Base-by-base conservation (phyloP, 306 rosid species). In the Pterocarpus santalinus region DNA sequence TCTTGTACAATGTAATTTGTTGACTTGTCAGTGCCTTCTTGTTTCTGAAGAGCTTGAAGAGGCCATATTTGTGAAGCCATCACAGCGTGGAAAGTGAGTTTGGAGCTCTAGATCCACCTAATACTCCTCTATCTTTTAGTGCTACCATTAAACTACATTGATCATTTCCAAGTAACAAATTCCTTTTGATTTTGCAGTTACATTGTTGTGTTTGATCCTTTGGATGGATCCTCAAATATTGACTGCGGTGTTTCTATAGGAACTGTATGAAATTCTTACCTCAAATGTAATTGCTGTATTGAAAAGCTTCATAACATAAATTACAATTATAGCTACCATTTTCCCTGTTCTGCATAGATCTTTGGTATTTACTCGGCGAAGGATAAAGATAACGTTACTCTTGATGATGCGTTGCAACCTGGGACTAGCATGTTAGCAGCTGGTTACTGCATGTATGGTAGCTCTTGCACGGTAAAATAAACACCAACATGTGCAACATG, bases 391-490 rank as follows among this genome's bases (percentile, higher is more conserved):
- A 85, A 90, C 36, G 92, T 94, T 49, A 64, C 77, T 56, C 55
- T 91, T 57, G 89, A 87, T 66, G 94, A 90, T 56, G 94, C 90
- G 41, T 70, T 95, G 89, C 98, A 90, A 89, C 90, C 98, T 28
- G 99, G 99, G 55, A 93, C 67, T 81, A 85, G 66, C 32, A 73
- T 91, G 89, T 2, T 95, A 78, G 98, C 97, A 69, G 98, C 99
- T 69, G 99, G 99, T 79, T 95, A 95, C 81, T 95, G 98, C 91
- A 91, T 95, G 97, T 95, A 95, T 69, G 98, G 98, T 75, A 95
- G 99, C 90, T 95, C 97, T 80, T 95, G 99, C 97, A 95, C 91
- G 86, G 99, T 93, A 93, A 70, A 80, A 46, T 63, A 79, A 22
- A 58, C 38, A 35, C 46, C 64, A 53, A 79, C 38, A 4, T 38